Evolutionary conservation across 768 basidiomycete genomes (phyloP), one percentile per base, ranked within the genome.

Genomic region (Termitomyces sp.): DNA sequence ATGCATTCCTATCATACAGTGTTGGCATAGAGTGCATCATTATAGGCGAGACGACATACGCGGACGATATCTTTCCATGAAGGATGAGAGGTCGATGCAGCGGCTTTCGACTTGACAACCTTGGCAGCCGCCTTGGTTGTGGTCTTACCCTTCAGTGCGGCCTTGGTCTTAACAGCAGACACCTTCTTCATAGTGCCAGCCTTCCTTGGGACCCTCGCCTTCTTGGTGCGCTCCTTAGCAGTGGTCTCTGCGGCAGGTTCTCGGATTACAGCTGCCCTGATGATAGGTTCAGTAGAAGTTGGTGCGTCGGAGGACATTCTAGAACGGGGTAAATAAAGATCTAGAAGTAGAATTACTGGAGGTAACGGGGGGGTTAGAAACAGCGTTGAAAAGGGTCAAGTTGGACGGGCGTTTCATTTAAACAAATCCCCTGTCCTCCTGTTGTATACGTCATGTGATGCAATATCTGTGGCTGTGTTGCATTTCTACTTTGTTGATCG

Each of bases 1-100:
- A 95, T 89, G 67, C 88, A 89, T 72, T 91, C 90, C 91, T 93
- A 51, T 46, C 13, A 36, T 20, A 15, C 2, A 27, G 9, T 30
- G 44, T 20, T 30, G 33, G 39, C 27, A 44, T 18, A 1, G 16
- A 0, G 20, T 16, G 16, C 34, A 3, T 41, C 4, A 20, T 12
- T 50, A 24, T 20, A 33, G 27, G n/a, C 15, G 6, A 36, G 54
- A 49, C 20, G 2, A 68, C 74, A 34, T 54, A 81, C 82, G 61
- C 70, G 78, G 67, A 85, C 76, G 51, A 83, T 82, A 5, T 83
- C 80, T 61, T 81, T 82, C 82, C 82, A 85, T 2, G 79, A 71
- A 7, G 83, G 82, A 59, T 80, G 78, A 2, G 72, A 66, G 4
- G 65, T 57, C 2, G 63, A 63, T 47, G 66, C 66, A 3, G 68